phyloP scores from a whole-genome alignment of 441 rosid species.

The Brassica hybrid region DNA sequence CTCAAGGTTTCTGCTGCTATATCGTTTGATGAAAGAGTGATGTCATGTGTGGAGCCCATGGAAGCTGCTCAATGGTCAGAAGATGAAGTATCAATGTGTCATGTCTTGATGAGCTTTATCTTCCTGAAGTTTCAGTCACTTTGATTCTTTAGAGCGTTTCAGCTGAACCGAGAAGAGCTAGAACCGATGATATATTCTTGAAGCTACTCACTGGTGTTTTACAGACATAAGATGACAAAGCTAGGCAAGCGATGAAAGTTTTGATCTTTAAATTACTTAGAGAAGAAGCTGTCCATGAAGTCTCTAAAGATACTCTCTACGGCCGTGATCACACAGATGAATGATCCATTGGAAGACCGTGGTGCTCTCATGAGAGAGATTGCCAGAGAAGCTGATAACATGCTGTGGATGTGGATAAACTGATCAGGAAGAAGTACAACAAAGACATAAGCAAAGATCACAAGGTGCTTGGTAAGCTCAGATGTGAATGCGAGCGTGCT shows the following conservation, averaged over 20 bases:
- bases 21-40: slow-evolving; percentile 70
- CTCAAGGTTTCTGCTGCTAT: slow-evolving; percentile 89
- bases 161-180: slow-evolving; percentile 40
- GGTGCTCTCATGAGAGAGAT: no score
- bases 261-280: no score
- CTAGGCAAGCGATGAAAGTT: no score
- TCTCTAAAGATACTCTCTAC: no score
- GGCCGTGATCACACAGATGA: no score
- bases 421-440: slow-evolving; percentile 41
- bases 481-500: slow-evolving; percentile 39
- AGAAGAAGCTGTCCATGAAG: no score
- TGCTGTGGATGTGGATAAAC: neutral
- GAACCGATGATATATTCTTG: neutral
- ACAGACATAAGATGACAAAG: no score
- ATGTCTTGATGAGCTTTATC: slow-evolving; percentile 68
- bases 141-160: slow-evolving; percentile 77
- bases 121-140: slow-evolving; percentile 51
- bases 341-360: no score
- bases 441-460: neutral
- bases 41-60: slow-evolving; percentile 73
- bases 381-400: no score
- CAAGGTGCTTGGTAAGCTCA: neutral
- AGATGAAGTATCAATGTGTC: slow-evolving; percentile 70
- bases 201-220: no score
- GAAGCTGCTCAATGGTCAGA: slow-evolving; percentile 94